Evolutionary conservation across 2,329 filamentous ascomycete genomes (phyloP), one percentile per base, ranked within the genome.

Genomic region (Aspergillus caelatus): DNA sequence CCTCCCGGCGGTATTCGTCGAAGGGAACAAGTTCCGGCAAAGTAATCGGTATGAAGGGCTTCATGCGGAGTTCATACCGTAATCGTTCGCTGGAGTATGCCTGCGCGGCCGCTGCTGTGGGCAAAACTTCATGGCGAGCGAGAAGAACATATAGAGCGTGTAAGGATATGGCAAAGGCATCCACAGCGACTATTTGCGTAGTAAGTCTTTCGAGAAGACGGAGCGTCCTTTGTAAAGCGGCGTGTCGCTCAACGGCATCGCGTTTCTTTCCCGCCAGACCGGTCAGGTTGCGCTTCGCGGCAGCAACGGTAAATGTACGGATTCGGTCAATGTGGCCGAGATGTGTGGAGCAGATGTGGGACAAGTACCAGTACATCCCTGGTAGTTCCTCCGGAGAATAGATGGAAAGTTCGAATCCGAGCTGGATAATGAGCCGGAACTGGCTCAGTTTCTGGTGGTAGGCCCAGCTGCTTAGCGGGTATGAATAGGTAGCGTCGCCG

Each of bases 341-440:
- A 65, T 90, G 83, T 61, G 90, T 87, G 74, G 89, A 86, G 72
- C 91, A 82, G 63, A 96, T 80, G 79, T 92, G 87, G 69, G 91
- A 87, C 66, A 97, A 81, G 75, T 97, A 93, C 88, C 91, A 95
- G 77, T 98, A 98, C 91, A 97, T 96, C 28, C 88, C 89, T 0
- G 89, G 86, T 11, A 95, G 83, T 76, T 99, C 95, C 75, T 96
- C 91, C 0, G 88, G 85, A 59, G 94, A 89, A 77, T 98, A 98
- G 11, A 97, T 87, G 50, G 94, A 90, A 14, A 97, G 88, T 78
- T 99, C 95, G 76, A 99, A 98, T 14, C 96, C 95, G 36, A 97
- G 87, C 73, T 97, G 91, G 19, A 97, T 85, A 53, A 96, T 90
- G 83, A 89, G 91, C 74, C 94, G 90, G 85, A 97, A 92, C 72